Base-by-base conservation (phyloP, 2,329 filamentous ascomycete genomes). In the Blumeria hordei region DNA sequence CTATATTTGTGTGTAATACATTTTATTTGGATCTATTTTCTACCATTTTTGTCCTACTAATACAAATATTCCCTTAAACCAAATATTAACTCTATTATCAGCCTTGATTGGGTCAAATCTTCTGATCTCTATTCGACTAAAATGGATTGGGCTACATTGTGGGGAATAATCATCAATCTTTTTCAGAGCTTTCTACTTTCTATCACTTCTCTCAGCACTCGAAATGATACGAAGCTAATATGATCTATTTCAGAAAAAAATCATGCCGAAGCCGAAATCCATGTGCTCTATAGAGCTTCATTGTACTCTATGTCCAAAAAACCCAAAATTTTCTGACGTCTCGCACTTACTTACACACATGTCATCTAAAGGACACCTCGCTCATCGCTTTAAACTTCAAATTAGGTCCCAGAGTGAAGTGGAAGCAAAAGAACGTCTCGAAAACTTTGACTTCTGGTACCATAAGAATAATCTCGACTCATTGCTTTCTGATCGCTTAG, bases 261-360 rank as follows among this genome's bases (percentile, higher is more conserved):
- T 21, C 16, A 64, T 62, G 62, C 59, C 60, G 52, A 61, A 60
- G 53, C 34, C 53, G 36, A 55, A 57, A 37, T 55, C 61, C 39
- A 49, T 59, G 49, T 53, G 55, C 32, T 55, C 51, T 51, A 81
- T 88, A 57, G 79, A 83, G 56, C 77, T 95, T 52, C 70, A 78
- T 61, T 96, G 90, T 76, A 80, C 74, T 63, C 81, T 94, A 61
- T 96, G 90, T 66, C 82, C 84, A 37, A 85, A 82, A 60, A 76
- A 75, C 58, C 85, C 86, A 41, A 76, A 70, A 34, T 95, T 95
- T 69, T 94, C 87, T 55, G 90, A 96, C 67, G 74, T 88, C 47
- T 94, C 88, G 36, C 90, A 95, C 67, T 73, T 95, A 39, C 77
- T 96, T 64, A 96, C 90, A 11, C 90, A 96, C 65, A 78, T 95